phyloP scores from a whole-genome alignment of 73 alveolate species.

The Loxodes magnus region DNA sequence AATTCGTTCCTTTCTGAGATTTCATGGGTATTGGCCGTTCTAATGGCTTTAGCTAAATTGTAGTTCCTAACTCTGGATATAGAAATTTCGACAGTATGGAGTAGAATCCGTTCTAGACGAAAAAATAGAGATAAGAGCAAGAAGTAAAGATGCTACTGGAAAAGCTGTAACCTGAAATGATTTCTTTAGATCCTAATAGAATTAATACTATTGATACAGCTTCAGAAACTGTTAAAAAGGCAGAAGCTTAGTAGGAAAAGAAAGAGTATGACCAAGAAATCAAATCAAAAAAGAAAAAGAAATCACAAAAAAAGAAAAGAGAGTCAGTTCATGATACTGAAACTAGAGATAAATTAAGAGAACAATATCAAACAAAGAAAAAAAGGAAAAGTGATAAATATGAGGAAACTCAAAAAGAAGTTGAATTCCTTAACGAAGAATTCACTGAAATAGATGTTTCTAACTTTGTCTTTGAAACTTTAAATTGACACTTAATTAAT shows the following conservation, averaged over 20 bases:
- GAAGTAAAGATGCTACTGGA: conserved; percentile 68
- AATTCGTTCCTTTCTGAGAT: conserved; percentile 82
- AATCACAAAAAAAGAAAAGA: conserved; percentile 48
- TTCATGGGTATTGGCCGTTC: conserved; percentile 71
- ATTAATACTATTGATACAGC: conserved; percentile 83
- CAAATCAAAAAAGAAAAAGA: conserved; percentile 30
- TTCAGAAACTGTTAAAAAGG: conserved; percentile 53
- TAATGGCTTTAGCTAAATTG: conserved; percentile 62
- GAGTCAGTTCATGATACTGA: conserved; percentile 5
- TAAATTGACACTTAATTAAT: too few relatives aligned
- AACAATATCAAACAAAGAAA: too few relatives aligned
- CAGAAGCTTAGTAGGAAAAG: conserved; percentile 58
- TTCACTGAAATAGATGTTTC: too few relatives aligned
- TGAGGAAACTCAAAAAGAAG: too few relatives aligned
- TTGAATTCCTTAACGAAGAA: too few relatives aligned
- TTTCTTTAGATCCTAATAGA: conserved; percentile 61
- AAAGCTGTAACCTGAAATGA: conserved; percentile 81
- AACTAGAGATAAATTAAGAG: conserved; percentile 35
- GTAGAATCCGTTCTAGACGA: conserved; percentile 70
- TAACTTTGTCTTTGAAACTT: too few relatives aligned
- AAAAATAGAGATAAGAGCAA: conserved; percentile 70
- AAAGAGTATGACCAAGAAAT: conserved; percentile 45
- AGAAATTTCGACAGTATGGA: conserved; percentile 63
- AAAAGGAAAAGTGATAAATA: too few relatives aligned
- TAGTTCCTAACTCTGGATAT: conserved; percentile 87